Evolutionary conservation across 164 flowering plant species (phyloP).

Genomic region (Cinnamomum micranthum): DNA sequence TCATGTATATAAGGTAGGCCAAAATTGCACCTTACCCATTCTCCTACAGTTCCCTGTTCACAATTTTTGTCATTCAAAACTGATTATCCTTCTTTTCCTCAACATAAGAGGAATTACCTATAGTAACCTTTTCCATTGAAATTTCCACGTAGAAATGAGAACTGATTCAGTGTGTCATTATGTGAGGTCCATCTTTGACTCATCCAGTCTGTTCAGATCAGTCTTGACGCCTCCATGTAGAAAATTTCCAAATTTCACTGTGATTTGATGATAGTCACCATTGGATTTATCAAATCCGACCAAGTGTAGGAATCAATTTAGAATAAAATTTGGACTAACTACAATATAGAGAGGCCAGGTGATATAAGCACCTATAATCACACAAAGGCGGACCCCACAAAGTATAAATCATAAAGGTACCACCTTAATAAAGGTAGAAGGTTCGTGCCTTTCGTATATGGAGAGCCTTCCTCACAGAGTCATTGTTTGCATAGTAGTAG

Average conservation of each 20-base stretch:
- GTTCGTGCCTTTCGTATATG: background rate
- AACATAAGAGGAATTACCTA: background rate
- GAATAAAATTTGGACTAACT: background rate
- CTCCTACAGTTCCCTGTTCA: slow-evolving; percentile 16
- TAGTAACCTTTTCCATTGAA: background rate
- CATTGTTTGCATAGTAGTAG: background rate
- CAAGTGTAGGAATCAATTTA: too few relatives aligned
- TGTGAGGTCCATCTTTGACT: too few relatives aligned
- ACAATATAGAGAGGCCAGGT: background rate
- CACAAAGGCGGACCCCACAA: too few relatives aligned
- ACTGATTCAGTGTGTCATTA: too few relatives aligned
- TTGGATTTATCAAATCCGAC: too few relatives aligned
- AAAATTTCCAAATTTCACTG: background rate
- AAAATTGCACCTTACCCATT: slow-evolving; percentile 29
- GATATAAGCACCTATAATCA: background rate
- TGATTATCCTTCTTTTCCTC: background rate
- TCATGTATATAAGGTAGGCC: slow-evolving; percentile 16
- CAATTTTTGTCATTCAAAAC: background rate
- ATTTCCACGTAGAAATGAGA: too few relatives aligned
- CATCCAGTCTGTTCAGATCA: too few relatives aligned
- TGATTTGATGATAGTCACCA: too few relatives aligned
- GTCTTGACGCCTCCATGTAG: too few relatives aligned
- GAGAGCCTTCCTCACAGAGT: background rate
- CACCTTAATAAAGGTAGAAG: too few relatives aligned
- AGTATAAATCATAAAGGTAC: too few relatives aligned